phyloP scores from a whole-genome alignment of 768 basidiomycete genomes.

The Crepidotus variabilis region DNA sequence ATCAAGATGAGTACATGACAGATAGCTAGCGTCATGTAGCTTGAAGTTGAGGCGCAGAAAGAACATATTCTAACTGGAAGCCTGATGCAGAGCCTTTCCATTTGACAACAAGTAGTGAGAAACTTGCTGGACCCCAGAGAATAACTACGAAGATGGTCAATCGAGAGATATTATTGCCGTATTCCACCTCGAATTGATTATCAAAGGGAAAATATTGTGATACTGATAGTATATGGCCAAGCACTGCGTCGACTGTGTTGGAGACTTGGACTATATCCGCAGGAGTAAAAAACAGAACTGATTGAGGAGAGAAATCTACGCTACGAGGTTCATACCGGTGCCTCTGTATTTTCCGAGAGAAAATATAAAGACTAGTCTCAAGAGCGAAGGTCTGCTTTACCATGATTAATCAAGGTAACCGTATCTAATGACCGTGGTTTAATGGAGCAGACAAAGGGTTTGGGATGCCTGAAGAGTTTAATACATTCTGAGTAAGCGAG shows the following conservation, averaged over 20 bases:
- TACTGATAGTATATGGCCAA: too few species aligned
- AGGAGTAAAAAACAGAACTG: too few species aligned
- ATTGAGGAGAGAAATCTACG: too few species aligned
- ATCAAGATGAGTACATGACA: too few species aligned
- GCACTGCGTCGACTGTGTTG: neutral
- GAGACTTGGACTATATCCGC: too few species aligned
- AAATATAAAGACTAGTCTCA: neutral
- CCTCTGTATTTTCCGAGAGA: too few species aligned
- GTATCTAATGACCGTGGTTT: constrained; percentile 36
- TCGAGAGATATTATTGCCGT: too few species aligned
- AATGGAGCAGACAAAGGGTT: constrained; percentile 45
- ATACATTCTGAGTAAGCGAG: neutral
- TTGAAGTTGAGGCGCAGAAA: neutral
- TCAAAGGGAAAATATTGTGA: too few species aligned
- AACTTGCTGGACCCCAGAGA: neutral
- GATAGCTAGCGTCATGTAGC: neutral
- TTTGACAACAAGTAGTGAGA: neutral
- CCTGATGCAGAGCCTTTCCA: neutral
- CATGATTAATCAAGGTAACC: constrained; percentile 24
- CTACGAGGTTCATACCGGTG: too few species aligned
- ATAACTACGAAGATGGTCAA: too few species aligned
- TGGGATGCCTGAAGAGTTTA: constrained; percentile 43
- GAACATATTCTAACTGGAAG: neutral
- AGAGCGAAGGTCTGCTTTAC: constrained; percentile 17
- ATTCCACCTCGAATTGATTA: too few species aligned